Evolutionary conservation across 208 protist genomes (phyloP), one percentile per base, ranked within the genome.

Genomic region (Crithidia sp.): DNA sequence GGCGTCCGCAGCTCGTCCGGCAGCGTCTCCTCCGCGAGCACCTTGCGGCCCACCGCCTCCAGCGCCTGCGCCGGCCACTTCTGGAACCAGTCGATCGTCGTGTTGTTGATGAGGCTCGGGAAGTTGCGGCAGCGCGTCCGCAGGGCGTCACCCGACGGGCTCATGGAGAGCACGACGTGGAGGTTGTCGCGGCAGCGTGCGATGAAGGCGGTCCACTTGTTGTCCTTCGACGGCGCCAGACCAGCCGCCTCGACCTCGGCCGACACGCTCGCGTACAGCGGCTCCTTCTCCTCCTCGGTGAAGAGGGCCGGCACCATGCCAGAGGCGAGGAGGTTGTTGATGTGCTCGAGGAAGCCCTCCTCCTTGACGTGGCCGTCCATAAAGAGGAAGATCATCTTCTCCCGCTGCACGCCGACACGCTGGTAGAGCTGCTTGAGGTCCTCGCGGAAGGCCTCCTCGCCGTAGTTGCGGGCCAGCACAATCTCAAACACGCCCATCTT

Each of bases 321-420:
- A 12, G 94, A 97, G 63, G 99, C 99, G 2, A 99, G 89, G 87
- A 99, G 98, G 88, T 99, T 99, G 89, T 99, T 99, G 82, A 99
- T 99, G 49, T 98, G 86, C 89, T 99, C 98, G 7, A 99, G 84
- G 79, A 99, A 99, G 43, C 95, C 91, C 77, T 99, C 98, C 65
- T 99, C 85, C 73, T 98, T 98, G 40, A 99, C 97, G 77, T 99
- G 98, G 37, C 87, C 89, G 79, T 99, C 99, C 69, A 98, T 99
- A 78, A 99, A 99, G 3, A 99, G 84, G 74, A 99, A 99, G 0
- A 99, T 95, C 60, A 98, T 84, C 73, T 92, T 83, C 83, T 99
- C 90, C 65, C 92, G 82, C 52, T 95, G 83, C 50, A 98, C 91
- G 28, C 97, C 94, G 37, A 98, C 88, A 59, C 91, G 94, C 13